Base-by-base conservation (phyloP, 352 stramenopile genomes). In the Globisporangium viniferum region DNA sequence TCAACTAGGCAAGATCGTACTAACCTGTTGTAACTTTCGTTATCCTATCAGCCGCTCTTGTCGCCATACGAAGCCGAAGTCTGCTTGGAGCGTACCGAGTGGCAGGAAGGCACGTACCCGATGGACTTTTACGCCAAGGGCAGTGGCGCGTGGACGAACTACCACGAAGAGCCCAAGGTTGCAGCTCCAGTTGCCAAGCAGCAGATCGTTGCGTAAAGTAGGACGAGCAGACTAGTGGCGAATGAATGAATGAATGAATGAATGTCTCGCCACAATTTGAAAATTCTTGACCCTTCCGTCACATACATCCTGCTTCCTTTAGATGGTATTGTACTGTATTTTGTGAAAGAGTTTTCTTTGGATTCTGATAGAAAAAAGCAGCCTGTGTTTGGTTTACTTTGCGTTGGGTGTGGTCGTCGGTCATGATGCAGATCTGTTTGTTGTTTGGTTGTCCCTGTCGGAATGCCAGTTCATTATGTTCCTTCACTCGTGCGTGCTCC, bases 51-150 rank as follows among this genome's bases (percentile, higher is more conserved):
- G 78, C 97, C 98, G 8, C 80, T 99, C 33, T 81, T 99, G 48
- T 99, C 94, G 66, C 87, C 97, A 0, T 99, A 99, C 72, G 98
- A 99, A 74, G 88, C 97, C 10, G 94, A 99, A 81, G 97, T 99
- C 0, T 96, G 88, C 55, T 71, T 99, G 29, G 96, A 94, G 56
- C 84, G 95, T 71, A 84, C 80, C 6, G 68, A 88, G 54, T 98
- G 92, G 91, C 79, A 84, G 54, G 82, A 97, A 31, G 84, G 77
- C 6, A 76, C 80, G 18, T 99, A 99, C 86, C 98, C 98, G 18
- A 99, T 99, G 98, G 98, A 99, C 68, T 99, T 98, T 73, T 99
- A 99, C 74, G 91, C 94, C 48, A 97, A 98, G 59, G 92, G 83
- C 60, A 97, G 96, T 72, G 96, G 97, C 5, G 82, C 90, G 15